These are phyloP conservation scores for Pseudogymnoascus sp. DNA, from an alignment of 2,329 filamentous ascomycete species.

Conservation along the genomic window DNA sequence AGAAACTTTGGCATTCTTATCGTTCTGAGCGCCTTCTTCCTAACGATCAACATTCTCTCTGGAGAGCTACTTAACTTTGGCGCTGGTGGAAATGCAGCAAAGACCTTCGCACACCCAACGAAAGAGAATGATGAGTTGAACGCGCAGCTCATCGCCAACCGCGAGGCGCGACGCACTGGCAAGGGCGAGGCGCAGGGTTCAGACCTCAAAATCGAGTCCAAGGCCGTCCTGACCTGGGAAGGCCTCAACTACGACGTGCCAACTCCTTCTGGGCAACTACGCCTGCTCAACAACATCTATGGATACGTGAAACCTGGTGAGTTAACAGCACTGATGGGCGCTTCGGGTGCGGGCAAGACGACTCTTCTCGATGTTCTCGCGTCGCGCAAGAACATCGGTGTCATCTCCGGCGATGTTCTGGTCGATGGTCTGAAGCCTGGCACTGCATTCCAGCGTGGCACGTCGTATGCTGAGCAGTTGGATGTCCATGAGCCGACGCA, in stretches of 20 bases:
- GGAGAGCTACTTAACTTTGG: constrained; percentile 55
- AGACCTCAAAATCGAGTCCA: constrained; percentile 47
- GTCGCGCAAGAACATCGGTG: constrained; percentile 78
- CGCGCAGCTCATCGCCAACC: constrained; percentile 14
- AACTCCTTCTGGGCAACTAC: constrained; percentile 51
- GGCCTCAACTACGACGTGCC: constrained; percentile 62
- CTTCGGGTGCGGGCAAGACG: constrained; percentile 74
- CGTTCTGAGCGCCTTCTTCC: constrained; percentile 55
- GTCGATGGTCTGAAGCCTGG: constrained; percentile 61
- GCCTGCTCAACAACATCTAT: constrained; percentile 70
- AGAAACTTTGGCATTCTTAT: constrained; percentile 55
- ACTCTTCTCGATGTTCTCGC: constrained; percentile 79
- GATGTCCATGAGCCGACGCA: constrained; percentile 78
- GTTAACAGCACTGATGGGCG: constrained; percentile 55
- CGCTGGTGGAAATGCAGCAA: constrained; percentile 72
- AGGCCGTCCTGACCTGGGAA: constrained; percentile 66
- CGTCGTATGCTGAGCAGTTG: constrained; percentile 82
- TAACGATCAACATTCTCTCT: constrained; percentile 47
- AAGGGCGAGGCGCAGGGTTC: constrained; percentile 14
- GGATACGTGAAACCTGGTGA: constrained; percentile 72
- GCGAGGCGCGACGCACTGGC: not conserved
- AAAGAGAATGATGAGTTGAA: constrained; percentile 54
- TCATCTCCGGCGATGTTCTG: constrained; percentile 75
- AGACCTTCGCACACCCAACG: constrained; percentile 65
- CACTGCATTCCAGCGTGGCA: constrained; percentile 67